phyloP scores from a whole-genome alignment of 2,329 filamentous ascomycete genomes.

The Arthrobotrys iridis region DNA sequence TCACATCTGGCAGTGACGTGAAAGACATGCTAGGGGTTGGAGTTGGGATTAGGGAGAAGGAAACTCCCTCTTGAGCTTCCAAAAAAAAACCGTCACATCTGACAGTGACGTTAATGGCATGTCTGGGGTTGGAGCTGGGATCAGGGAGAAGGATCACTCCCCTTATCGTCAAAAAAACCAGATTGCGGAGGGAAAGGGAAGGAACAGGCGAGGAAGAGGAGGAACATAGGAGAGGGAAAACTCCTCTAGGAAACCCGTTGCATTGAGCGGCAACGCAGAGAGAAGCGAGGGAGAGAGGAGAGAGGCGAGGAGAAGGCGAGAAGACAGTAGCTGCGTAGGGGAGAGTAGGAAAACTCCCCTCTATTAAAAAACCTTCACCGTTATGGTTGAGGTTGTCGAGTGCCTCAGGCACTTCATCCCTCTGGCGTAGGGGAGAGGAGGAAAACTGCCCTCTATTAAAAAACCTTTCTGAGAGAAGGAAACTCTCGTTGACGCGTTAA shows the following conservation, averaged over 20 bases:
- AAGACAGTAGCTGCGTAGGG: not conserved
- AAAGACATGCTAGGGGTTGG: not conserved
- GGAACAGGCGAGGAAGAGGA: not conserved
- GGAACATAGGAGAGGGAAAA: not conserved
- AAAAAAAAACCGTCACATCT: conserved; percentile 4
- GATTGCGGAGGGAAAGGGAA: too few species aligned
- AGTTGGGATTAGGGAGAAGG: not conserved
- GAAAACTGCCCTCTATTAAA: not conserved
- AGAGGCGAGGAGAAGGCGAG: not conserved
- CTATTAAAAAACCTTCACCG: not conserved
- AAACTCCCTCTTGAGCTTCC: not conserved
- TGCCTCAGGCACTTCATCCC: too few species aligned
- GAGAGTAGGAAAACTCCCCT: not conserved
- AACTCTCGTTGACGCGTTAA: not conserved
- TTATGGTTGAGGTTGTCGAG: too few species aligned
- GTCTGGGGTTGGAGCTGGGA: not conserved
- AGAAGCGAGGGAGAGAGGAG: not conserved
- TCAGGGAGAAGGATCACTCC: not conserved
- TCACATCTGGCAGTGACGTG: conserved; percentile 7
- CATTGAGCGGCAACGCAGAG: too few species aligned
- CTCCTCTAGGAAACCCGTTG: too few species aligned
- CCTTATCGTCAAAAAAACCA: not conserved
- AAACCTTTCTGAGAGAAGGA: conserved; percentile 7
- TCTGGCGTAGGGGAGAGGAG: not conserved
- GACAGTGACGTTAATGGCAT: not conserved